phyloP scores from a whole-genome alignment of 148 eudicot species.

The Vaccinium darrowii region DNA sequence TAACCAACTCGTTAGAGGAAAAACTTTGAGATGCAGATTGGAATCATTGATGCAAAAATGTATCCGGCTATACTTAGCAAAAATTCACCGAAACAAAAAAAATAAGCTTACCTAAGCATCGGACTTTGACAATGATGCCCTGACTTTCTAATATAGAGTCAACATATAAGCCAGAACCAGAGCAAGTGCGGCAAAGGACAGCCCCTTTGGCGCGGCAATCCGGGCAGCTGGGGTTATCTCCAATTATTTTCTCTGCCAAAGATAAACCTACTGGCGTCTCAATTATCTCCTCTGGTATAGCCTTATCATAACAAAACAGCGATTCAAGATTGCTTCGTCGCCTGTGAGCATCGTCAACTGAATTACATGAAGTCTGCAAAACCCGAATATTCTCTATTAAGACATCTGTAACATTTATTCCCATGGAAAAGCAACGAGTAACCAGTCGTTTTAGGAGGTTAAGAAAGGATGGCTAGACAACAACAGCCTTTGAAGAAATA shows the following conservation, averaged over 20 bases:
- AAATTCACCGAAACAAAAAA: neutral
- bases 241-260: slow-evolving; percentile 61
- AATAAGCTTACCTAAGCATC: slow-evolving; percentile 50
- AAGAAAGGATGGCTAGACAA: neutral
- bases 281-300: slow-evolving; percentile 74
- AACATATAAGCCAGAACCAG: slow-evolving; percentile 91
- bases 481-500: neutral
- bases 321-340: slow-evolving; percentile 61
- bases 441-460: neutral
- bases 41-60: neutral
- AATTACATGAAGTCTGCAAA: slow-evolving; percentile 46
- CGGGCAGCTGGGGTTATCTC: slow-evolving; percentile 52
- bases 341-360: slow-evolving; percentile 40
- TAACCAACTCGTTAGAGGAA: too few relatives aligned
- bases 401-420: neutral
- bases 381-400: slow-evolving; percentile 2
- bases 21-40: neutral
- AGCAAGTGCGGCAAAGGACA: slow-evolving; percentile 73
- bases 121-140: slow-evolving; percentile 82
- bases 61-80: neutral
- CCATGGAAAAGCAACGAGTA: neutral
- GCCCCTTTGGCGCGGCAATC: slow-evolving; percentile 78
- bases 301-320: slow-evolving; percentile 72
- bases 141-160: slow-evolving; percentile 97
- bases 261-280: slow-evolving; percentile 74